Evolutionary conservation across 495 filamentous ascomycete genomes (phyloP), one percentile per base, ranked within the genome.

Genomic region (Tuber aestivum): DNA sequence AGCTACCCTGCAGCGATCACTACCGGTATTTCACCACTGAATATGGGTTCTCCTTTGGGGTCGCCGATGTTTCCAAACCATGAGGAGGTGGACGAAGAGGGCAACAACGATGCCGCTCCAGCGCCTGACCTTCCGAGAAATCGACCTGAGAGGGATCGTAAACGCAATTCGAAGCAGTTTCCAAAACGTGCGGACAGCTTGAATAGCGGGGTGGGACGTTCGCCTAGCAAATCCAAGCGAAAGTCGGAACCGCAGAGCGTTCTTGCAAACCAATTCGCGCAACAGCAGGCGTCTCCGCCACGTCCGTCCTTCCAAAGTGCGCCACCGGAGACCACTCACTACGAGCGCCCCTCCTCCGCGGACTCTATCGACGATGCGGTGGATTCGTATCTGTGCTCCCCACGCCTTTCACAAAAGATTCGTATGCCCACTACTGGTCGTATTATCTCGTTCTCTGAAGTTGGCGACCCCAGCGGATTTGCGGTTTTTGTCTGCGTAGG

Each of bases 401-500:
- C 94, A 0, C 90, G 94, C 20, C 84, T 99, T 76, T 93, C 92
- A 21, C 95, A 97, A 82, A 94, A 90, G 84, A 92, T 97, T 69
- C 86, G 86, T 41, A 92, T 97, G 84, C 94, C 95, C 2, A 90
- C 91, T 50, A 94, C 92, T 3, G 93, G 94, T 14, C 91, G 95
- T 48, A 87, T 91, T 37, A 97, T 99, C 78, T 95, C 92, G 32
- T 99, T 97, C 84, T 97, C 95, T 0, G 96, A 99, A 84, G 95
- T 99, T 32, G 95, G 95, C 35, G 93, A 98, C 81, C 92, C 94
- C 0, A 89, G 93, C 71, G 95, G 95, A 16, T 94, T 91, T 82
- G 95, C 94, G 12, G 93, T 99, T 37, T 93, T 99, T 69, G 95
- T 94, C 83, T 99, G 96, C 83, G 93, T 99, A 16, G 95, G 95